phyloP scores from a whole-genome alignment of 306 rosid species.

The Hippophae tibetana region DNA sequence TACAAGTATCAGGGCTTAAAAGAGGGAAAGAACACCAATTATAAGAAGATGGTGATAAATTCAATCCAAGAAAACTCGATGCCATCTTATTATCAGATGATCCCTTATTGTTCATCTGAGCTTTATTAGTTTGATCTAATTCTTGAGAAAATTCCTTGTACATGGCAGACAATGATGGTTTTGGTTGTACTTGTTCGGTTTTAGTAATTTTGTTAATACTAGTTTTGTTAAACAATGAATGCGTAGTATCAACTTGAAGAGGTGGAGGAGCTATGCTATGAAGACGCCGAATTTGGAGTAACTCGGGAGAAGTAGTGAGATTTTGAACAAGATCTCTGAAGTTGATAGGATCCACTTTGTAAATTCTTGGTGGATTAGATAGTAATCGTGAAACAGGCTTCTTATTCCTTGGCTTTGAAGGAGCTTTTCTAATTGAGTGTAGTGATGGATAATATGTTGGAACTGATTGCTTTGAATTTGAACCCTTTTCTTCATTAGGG shows the following conservation, averaged over 20 bases:
- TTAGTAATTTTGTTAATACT: too few relatives aligned
- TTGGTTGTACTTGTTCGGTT: too few relatives aligned
- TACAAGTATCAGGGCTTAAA: slow-evolving; percentile 30
- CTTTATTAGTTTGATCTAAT: neutral
- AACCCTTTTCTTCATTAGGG: neutral
- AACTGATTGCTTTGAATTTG: neutral
- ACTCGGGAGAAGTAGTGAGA: slow-evolving; percentile 60
- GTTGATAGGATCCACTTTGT: slow-evolving; percentile 69
- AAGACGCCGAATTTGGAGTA: slow-evolving; percentile 17
- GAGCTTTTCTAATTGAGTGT: slow-evolving; percentile 39
- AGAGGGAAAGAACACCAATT: slow-evolving; percentile 35
- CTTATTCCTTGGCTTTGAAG: slow-evolving; percentile 51
- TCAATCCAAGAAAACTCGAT: slow-evolving; percentile 22
- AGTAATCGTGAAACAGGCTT: slow-evolving; percentile 42
- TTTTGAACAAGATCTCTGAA: slow-evolving; percentile 63
- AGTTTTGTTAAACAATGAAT: too few relatives aligned
- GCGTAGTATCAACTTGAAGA: neutral
- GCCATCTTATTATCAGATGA: neutral
- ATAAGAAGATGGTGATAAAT: slow-evolving; percentile 40
- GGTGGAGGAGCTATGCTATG: slow-evolving; percentile 31
- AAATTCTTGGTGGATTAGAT: slow-evolving; percentile 40
- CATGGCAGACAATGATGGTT: too few relatives aligned
- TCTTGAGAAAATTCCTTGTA: slow-evolving; percentile 14
- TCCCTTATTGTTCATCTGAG: too few relatives aligned
- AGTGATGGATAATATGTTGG: slow-evolving; percentile 22